These are phyloP conservation scores for Arabidopsis suecica DNA, from an alignment of 345 rosid genomes.

Conservation along the genomic window DNA sequence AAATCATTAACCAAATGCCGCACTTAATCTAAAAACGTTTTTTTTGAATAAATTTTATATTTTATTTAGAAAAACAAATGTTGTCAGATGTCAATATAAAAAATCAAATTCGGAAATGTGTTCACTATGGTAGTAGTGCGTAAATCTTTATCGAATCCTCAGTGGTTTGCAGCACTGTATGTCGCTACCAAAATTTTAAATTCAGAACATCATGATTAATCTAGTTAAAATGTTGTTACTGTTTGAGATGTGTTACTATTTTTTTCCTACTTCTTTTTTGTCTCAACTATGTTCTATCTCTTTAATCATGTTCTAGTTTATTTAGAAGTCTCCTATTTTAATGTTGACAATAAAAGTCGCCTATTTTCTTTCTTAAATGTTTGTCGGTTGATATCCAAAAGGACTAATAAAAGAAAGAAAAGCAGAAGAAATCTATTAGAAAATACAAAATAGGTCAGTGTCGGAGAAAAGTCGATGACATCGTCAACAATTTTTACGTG, in stretches of 20 bases:
- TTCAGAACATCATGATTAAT: constrained; percentile 21
- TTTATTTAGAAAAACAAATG: no score
- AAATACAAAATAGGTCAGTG: constrained; percentile 23
- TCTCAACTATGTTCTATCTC: not conserved
- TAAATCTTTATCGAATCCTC: not conserved
- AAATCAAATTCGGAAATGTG: not conserved
- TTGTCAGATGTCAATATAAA: not conserved
- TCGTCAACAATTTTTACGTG: constrained; percentile 1
- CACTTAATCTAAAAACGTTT: no score
- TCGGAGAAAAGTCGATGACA: constrained; percentile 26
- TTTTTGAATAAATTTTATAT: no score
- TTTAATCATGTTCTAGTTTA: constrained; percentile 8
- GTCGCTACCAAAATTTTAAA: not conserved
- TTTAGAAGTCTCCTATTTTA: constrained; percentile 2
- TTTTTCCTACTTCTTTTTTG: not conserved
- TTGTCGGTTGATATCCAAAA: constrained; percentile 6
- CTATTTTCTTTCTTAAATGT: constrained; percentile 1
- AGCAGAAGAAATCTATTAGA: constrained; percentile 15
- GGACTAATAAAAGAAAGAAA: not conserved
- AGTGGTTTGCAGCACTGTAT: constrained; percentile 27
- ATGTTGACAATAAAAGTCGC: not conserved
- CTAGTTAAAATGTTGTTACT: constrained; percentile 11
- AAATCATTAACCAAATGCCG: no score
- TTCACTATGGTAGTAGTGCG: not conserved
- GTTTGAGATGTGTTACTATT: constrained; percentile 5